These are phyloP conservation scores for Wickerhamiella vanderwaltii DNA, from an alignment of 805 yeast genomes.

Conservation along the genomic window DNA sequence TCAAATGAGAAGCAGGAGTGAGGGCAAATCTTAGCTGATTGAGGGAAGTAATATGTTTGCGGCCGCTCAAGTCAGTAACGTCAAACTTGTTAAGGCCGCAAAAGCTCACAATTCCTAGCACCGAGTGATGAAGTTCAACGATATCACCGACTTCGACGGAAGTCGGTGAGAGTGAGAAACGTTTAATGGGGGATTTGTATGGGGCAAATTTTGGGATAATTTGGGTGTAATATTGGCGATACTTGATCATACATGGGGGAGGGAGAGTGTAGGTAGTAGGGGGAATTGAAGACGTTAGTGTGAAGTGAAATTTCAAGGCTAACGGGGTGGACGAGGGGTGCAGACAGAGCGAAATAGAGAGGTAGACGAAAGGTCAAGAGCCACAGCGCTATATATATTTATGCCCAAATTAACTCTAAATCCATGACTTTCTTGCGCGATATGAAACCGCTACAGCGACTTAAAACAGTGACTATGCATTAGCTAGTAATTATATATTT, in stretches of 20 bases:
- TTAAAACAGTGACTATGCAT: slow-evolving; percentile 3
- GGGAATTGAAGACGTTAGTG: too few relatives aligned
- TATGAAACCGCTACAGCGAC: too few relatives aligned
- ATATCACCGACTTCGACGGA: slow-evolving; percentile 18
- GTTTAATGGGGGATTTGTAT: not conserved
- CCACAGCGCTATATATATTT: too few relatives aligned
- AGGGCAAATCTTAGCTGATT: slow-evolving; percentile 14
- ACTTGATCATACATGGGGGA: too few relatives aligned
- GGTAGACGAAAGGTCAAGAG: too few relatives aligned
- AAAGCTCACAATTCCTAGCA: slow-evolving; percentile 19
- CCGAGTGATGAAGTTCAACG: slow-evolving; percentile 14
- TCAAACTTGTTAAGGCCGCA: slow-evolving; percentile 15
- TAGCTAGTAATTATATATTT: slow-evolving; percentile 11
- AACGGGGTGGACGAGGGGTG: too few relatives aligned
- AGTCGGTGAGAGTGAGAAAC: slow-evolving; percentile 8
- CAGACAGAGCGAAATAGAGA: too few relatives aligned
- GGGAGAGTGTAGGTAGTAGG: too few relatives aligned
- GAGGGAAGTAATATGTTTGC: slow-evolving; percentile 1
- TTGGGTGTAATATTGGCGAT: not conserved
- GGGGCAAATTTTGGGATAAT: not conserved
- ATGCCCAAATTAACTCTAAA: too few relatives aligned
- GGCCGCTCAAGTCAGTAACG: slow-evolving; percentile 11
- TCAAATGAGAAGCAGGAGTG: not conserved
- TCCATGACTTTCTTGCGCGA: too few relatives aligned
- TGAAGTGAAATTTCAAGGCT: too few relatives aligned